Evolutionary conservation across 106 monocot species (phyloP).

Genomic region (Acorus gramineus): DNA sequence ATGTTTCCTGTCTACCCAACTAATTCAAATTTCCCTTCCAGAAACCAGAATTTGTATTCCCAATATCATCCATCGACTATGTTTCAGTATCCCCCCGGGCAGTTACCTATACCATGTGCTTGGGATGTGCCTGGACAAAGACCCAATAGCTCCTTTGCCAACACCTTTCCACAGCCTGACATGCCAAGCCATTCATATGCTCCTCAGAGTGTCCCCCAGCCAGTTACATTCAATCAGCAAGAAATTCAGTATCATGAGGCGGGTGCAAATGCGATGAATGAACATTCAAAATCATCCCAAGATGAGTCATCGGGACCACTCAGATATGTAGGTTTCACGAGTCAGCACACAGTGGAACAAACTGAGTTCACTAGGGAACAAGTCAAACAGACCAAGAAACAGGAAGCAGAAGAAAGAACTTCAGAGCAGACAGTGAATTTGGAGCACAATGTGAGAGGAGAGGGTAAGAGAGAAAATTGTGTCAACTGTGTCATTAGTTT

Average conservation of each 20-base stretch:
- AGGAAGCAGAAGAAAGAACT: conserved; percentile 1
- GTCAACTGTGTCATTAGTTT: background rate
- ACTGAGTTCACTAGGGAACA: background rate
- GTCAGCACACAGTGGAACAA: conserved; percentile 6
- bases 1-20: conserved; percentile 9
- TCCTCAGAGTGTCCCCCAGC: background rate
- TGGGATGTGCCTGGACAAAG: background rate
- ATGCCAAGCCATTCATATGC: background rate
- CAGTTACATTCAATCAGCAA: background rate
- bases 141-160: no score
- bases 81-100: background rate
- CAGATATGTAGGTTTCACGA: background rate
- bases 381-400: conserved; percentile 2
- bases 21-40: conserved; percentile 7
- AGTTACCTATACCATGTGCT: background rate
- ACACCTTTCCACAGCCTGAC: background rate
- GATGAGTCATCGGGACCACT: conserved; percentile 5
- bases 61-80: conserved; percentile 9
- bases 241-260: background rate
- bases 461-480: background rate
- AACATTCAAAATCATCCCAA: conserved; percentile 4
- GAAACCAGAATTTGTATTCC: background rate
- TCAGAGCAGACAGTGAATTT: no score
- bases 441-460: no score
- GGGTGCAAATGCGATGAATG: conserved; percentile 5